phyloP scores from a whole-genome alignment of 129 eudicot species.

The Saussurea involucrata region DNA sequence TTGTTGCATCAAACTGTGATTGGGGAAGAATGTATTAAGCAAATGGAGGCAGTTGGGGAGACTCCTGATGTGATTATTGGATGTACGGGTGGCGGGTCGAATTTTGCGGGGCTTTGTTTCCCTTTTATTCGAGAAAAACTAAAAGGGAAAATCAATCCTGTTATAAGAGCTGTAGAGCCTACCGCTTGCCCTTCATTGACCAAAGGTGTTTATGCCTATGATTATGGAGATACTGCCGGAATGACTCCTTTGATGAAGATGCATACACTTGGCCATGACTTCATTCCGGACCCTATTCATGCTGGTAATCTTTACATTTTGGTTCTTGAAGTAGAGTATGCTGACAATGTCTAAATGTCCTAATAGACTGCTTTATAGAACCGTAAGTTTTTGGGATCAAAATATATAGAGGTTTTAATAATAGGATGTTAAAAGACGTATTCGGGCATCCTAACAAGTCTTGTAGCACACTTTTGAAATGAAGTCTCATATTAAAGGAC shows the following conservation, averaged over 20 bases:
- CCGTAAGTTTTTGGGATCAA: neutral
- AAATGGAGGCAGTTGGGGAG: conserved; percentile 88
- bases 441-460: neutral
- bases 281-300: conserved; percentile 94
- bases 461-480: neutral
- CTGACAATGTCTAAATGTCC: neutral
- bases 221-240: conserved; percentile 93
- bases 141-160: conserved; percentile 74
- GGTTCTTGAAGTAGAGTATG: neutral
- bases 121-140: conserved; percentile 88
- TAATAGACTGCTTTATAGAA: neutral
- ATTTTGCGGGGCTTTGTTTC: conserved; percentile 87
- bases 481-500: too few relatives aligned
- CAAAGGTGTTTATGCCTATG: conserved; percentile 79
- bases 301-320: conserved; percentile 49
- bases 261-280: conserved; percentile 98
- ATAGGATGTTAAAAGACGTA: neutral
- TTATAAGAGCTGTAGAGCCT: conserved; percentile 88
- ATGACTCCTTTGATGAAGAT: conserved; percentile 94
- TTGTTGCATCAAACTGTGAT: conserved; percentile 89
- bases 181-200: conserved; percentile 93
- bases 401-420: neutral
- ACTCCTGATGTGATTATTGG: conserved; percentile 93
- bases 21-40: conserved; percentile 95
- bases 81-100: conserved; percentile 97